Evolutionary conservation across 129 eudicot species (phyloP).

Genomic region (carrot (Daucus carota)): DNA sequence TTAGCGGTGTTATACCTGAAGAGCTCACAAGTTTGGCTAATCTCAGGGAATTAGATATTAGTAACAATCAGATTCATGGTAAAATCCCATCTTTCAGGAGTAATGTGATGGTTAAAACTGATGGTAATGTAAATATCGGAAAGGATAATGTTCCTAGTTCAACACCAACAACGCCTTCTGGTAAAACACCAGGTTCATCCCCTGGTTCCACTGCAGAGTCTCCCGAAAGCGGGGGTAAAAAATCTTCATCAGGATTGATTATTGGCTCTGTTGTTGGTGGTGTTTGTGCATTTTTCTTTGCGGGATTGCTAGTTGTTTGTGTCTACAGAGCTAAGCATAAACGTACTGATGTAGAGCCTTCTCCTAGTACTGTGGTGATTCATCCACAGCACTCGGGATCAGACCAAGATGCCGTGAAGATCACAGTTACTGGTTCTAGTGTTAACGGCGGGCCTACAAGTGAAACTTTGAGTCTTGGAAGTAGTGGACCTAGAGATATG

Average conservation of each 20-base stretch:
- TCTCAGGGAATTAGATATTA: slow-evolving; percentile 48
- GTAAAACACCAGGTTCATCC: slow-evolving; percentile 15
- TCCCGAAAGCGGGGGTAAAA: slow-evolving; percentile 17
- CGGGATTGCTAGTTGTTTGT: slow-evolving; percentile 43
- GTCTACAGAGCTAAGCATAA: slow-evolving; percentile 40
- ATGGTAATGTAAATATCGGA: slow-evolving; percentile 59
- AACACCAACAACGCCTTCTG: slow-evolving; percentile 34
- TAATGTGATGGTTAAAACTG: slow-evolving; percentile 32
- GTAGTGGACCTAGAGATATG: slow-evolving; percentile 48
- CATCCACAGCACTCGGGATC: slow-evolving; percentile 72
- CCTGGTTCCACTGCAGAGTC: neutral
- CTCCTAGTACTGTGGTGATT: slow-evolving; percentile 44
- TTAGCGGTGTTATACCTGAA: slow-evolving; percentile 53
- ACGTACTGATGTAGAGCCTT: slow-evolving; percentile 28
- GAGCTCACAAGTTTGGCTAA: slow-evolving; percentile 48
- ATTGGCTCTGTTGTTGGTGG: slow-evolving; percentile 65
- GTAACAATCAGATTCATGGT: slow-evolving; percentile 58
- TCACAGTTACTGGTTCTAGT: slow-evolving; percentile 53
- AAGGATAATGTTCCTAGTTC: slow-evolving; percentile 35
- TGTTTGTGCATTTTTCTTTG: slow-evolving; percentile 33
- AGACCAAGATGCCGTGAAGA: slow-evolving; percentile 59
- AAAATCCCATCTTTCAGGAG: slow-evolving; percentile 39
- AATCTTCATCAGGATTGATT: slow-evolving; percentile 37
- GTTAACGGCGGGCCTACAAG: slow-evolving; percentile 38
- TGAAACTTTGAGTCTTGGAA: slow-evolving; percentile 39